These are phyloP conservation scores for Trypanosoma avium DNA, from an alignment of 208 protist species.

Conservation along the genomic window DNA sequence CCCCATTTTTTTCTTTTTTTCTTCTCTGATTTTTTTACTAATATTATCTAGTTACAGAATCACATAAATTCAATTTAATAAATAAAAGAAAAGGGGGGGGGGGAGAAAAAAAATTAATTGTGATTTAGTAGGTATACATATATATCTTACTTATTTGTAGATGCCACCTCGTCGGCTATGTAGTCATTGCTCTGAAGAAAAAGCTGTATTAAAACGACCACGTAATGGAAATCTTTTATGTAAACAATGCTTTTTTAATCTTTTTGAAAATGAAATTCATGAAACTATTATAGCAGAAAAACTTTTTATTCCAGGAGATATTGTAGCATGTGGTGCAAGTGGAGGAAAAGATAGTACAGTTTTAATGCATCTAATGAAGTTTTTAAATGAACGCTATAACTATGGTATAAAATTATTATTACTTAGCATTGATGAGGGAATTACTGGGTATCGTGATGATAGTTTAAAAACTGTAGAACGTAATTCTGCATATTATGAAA, in stretches of 20 bases:
- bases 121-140: neutral
- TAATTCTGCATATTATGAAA: constrained; percentile 89
- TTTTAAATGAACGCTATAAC: constrained; percentile 91
- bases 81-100: too few relatives aligned
- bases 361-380: constrained; percentile 93
- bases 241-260: constrained; percentile 93
- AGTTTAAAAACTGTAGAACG: constrained; percentile 96
- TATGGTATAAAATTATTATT: constrained; percentile 94
- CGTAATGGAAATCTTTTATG: constrained; percentile 91
- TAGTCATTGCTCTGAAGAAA: constrained; percentile 41
- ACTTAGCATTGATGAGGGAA: constrained; percentile 98
- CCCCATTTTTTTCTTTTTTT: too few relatives aligned
- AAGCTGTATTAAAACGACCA: constrained; percentile 86
- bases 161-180: constrained; percentile 38
- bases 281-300: constrained; percentile 90
- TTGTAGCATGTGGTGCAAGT: constrained; percentile 94
- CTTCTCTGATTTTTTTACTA: too few relatives aligned
- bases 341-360: constrained; percentile 98
- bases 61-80: too few relatives aligned
- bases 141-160: neutral
- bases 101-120: too few relatives aligned
- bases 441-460: constrained; percentile 97
- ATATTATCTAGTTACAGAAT: too few relatives aligned
- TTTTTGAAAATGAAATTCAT: constrained; percentile 96
- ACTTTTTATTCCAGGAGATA: constrained; percentile 90